A percentile compares a stretch with the other conserved stretches of the same genome.
phyloP scores from a whole-genome alignment of 441 rosid genomes.

The Erodium moschatum region DNA sequence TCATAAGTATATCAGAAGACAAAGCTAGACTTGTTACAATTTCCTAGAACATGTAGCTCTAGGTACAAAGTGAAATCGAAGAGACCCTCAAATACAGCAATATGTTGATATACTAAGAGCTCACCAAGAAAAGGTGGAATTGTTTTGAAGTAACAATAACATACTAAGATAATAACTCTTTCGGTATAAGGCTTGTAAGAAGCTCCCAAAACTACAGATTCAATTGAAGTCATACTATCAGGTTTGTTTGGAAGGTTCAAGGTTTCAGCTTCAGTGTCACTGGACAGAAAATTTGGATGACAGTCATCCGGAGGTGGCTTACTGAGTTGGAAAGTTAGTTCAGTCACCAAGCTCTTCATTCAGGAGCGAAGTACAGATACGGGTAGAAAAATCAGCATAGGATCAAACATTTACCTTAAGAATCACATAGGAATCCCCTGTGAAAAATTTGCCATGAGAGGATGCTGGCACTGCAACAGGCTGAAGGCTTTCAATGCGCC shows the following conservation, averaged over 20 bases:
- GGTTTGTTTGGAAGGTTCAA: not conserved
- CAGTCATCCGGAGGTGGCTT: too few relatives aligned
- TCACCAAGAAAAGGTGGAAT: not conserved
- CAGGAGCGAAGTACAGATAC: not conserved
- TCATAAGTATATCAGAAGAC: slow-evolving; percentile 1
- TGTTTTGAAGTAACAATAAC: not conserved
- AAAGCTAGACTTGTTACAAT: not conserved
- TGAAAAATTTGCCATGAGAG: slow-evolving; percentile 85
- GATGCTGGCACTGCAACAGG: slow-evolving; percentile 78
- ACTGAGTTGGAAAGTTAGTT: not conserved
- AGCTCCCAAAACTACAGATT: not conserved
- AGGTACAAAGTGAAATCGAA: not conserved
- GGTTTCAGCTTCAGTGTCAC: slow-evolving; percentile 3
- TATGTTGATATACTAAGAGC: not conserved
- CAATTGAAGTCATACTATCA: not conserved
- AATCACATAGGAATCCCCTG: slow-evolving; percentile 85
- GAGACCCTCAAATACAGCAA: not conserved
- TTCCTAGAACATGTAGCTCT: not conserved
- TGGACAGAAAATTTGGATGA: too few relatives aligned
- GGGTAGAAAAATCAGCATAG: too few relatives aligned
- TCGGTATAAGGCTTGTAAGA: not conserved
- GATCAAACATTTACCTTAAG: slow-evolving; percentile 49
- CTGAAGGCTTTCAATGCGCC: slow-evolving; percentile 94
- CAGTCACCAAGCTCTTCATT: slow-evolving; percentile 1
- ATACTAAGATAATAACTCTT: not conserved